A percentile compares a stretch with the other conserved stretches of the same genome.
phyloP scores from a whole-genome alignment of 2,329 filamentous ascomycete species.

The Venturia asperata region DNA sequence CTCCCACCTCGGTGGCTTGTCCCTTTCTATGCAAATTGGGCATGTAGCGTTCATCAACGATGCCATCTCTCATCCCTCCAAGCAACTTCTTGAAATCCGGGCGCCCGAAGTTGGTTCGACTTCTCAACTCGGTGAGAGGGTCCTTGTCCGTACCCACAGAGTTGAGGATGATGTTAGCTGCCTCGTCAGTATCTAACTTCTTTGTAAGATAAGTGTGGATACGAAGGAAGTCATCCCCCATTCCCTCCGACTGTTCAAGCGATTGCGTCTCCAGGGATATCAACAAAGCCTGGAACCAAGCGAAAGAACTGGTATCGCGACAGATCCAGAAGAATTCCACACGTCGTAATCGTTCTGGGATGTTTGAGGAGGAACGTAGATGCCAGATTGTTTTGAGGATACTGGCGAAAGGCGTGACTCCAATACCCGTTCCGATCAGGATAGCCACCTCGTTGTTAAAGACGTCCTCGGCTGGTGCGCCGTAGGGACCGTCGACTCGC shows the following conservation, averaged over 20 bases:
- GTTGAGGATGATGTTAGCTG: slow-evolving; percentile 95
- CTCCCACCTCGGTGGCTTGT: slow-evolving; percentile 73
- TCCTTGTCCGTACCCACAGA: slow-evolving; percentile 82
- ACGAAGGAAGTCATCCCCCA: slow-evolving; percentile 73
- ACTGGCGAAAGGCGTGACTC: slow-evolving; percentile 78
- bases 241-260: slow-evolving; percentile 47
- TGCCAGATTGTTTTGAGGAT: slow-evolving; percentile 99
- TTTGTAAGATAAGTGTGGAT: slow-evolving; percentile 98
- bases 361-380: slow-evolving; percentile 70
- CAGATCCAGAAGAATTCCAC: slow-evolving; percentile 99
- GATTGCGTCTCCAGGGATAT: slow-evolving; percentile 86
- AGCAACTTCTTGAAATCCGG: slow-evolving; percentile 83
- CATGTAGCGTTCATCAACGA: slow-evolving; percentile 78
- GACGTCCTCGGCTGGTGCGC: slow-evolving; percentile 93
- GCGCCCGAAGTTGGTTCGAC: slow-evolving; percentile 87
- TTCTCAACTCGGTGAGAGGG: slow-evolving; percentile 83
- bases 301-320: slow-evolving; percentile 90
- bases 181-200: slow-evolving; percentile 81
- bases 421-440: slow-evolving; percentile 78
- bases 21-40: slow-evolving; percentile 55
- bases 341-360: slow-evolving; percentile 73
- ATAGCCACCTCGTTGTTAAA: slow-evolving; percentile 89
- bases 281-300: slow-evolving; percentile 96
- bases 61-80: slow-evolving; percentile 76
- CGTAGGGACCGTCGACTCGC: slow-evolving; percentile 91